Base-by-base conservation (phyloP, 1,284 basidiomycete species). In the Ceratobasidium sp. region DNA sequence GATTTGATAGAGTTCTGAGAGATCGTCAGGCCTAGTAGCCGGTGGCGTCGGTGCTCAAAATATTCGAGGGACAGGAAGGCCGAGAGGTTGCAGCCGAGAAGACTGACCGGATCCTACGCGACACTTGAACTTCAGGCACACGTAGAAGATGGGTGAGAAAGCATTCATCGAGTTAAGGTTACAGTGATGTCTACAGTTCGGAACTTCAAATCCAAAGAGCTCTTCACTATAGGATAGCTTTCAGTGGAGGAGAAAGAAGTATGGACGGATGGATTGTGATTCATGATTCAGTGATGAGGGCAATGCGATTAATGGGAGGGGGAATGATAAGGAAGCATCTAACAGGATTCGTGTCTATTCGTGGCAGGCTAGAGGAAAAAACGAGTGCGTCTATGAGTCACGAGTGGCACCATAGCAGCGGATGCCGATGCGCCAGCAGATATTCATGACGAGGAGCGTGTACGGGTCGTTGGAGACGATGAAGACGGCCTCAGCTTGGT, bases 401-500 rank as follows among this genome's bases (percentile, higher is more conserved):
- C 62, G 62, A 23, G 62, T 65, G 30, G 62, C 48, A 36, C 62
- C 62, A 32, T 65, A 65, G 45, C 62, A 65, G 26, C 48, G 45
- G 46, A 65, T 65, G 12, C 62, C 62, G 23, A 50, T 65, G 46
- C 62, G 48, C 62, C 62, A 65, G 32, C 62, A 52, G 32, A 52
- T 50, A 48, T 52, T 65, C 62, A 65, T 52, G 36, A 65, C 62
- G 43, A 65, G 28, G 43, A 65, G 48, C 18, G 62, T 65, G 62
- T 65, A 52, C 48, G 62, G 62, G 48, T 65, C 62, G 46, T 65
- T 65, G 41, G 62, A 52, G 34, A 26, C 32, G 36, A 41, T 45
- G 21, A 69, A 69, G 12, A 69, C 65, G 12, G 52, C 65, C 53
- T 69, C 65, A 28, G 65, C 65, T 16, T 58, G 52, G 34, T 69